These are phyloP conservation scores for Moelleriella libera DNA, from an alignment of 2,329 filamentous ascomycete genomes.

Conservation along the genomic window DNA sequence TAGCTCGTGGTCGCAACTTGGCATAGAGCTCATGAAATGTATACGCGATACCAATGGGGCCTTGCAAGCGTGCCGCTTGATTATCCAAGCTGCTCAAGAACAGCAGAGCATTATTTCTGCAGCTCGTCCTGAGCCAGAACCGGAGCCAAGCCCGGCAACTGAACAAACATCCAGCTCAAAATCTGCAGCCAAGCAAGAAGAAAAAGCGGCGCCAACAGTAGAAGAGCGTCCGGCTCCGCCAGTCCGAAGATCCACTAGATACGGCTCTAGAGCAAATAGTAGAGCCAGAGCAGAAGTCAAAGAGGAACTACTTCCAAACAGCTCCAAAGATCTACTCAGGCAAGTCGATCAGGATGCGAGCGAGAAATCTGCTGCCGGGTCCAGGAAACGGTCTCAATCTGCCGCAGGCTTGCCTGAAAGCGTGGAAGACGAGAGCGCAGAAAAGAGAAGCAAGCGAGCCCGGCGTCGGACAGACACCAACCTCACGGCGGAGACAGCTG, in stretches of 20 bases:
- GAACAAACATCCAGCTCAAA: too few species aligned
- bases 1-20: conserved; percentile 19
- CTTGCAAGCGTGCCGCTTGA: conserved; percentile 14
- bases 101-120: neutral
- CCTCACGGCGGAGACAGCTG: conserved; percentile 35
- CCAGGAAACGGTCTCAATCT: conserved; percentile 49
- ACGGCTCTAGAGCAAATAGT: conserved; percentile 2
- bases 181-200: neutral
- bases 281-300: conserved; percentile 6
- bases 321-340: conserved; percentile 12
- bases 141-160: neutral
- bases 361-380: conserved; percentile 23
- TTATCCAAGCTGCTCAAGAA: conserved; percentile 9
- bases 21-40: conserved; percentile 17
- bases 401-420: conserved; percentile 41
- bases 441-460: conserved; percentile 52
- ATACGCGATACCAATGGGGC: conserved; percentile 14
- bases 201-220: conserved; percentile 1
- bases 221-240: neutral
- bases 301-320: conserved; percentile 10
- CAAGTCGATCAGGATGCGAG: conserved; percentile 15
- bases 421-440: conserved; percentile 40
- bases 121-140: neutral
- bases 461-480: conserved; percentile 37
- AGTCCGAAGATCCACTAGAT: conserved; percentile 4